Evolutionary conservation across 257 asterid species (phyloP).

Genomic region (Solanum ossicruentum): DNA sequence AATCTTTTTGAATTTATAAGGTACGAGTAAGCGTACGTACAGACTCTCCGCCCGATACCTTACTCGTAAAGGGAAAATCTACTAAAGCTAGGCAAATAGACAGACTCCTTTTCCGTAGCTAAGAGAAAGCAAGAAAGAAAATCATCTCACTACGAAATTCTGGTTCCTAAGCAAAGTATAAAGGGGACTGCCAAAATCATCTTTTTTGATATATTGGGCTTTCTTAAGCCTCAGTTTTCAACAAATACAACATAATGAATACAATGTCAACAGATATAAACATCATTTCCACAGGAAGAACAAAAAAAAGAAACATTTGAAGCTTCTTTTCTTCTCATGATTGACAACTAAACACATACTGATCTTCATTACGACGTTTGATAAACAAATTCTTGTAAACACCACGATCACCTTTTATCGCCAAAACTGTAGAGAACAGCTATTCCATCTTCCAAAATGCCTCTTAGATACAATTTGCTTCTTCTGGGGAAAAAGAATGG

Average conservation of each 20-base stretch:
- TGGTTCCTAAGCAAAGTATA: not conserved
- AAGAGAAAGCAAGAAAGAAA: too few species aligned
- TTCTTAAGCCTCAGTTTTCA: not conserved
- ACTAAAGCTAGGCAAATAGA: too few species aligned
- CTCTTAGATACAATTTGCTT: constrained; percentile 1
- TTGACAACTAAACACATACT: not conserved
- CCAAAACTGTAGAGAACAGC: constrained; percentile 11
- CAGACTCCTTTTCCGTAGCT: too few species aligned
- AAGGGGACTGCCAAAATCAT: not conserved
- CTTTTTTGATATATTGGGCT: not conserved
- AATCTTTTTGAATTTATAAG: too few species aligned
- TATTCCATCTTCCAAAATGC: constrained; percentile 3
- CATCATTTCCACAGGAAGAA: not conserved
- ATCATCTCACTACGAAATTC: too few species aligned
- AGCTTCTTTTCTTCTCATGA: not conserved
- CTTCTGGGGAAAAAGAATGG: constrained; percentile 30
- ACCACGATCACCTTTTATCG: not conserved
- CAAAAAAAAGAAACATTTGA: not conserved
- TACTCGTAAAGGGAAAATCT: too few species aligned
- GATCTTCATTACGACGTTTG: not conserved
- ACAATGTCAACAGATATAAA: not conserved
- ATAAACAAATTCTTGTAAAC: not conserved
- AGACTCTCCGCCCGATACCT: too few species aligned
- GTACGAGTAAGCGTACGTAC: too few species aligned
- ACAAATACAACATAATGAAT: not conserved